Percentiles rank a stretch among this genome's conserved stretches.
Conservation (phyloP, 441 rosid species). For the Populus hybrid region DNA sequence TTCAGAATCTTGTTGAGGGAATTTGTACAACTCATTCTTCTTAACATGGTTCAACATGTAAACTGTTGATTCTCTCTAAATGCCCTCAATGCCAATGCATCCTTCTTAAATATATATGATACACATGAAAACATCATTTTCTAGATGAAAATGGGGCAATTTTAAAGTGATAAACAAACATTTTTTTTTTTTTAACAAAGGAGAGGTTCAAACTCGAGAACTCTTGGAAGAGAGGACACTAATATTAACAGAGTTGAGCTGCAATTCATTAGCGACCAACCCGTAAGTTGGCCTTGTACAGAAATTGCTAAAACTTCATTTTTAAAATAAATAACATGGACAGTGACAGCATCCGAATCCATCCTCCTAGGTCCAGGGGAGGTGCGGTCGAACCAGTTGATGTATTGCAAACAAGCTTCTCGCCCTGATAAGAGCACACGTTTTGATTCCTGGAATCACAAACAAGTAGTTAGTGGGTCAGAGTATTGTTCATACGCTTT, state of each 20-base stretch:
- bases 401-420: slow-evolving; percentile 38
- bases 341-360: slow-evolving; percentile 29
- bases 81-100: background rate
- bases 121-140: background rate
- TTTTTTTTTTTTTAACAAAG: too few species aligned
- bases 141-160: background rate
- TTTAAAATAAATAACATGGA: slow-evolving; percentile 23
- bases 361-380: slow-evolving; percentile 28
- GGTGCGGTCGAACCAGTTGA: slow-evolving; percentile 24
- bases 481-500: background rate
- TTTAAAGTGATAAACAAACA: background rate
- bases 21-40: background rate
- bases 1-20: background rate
- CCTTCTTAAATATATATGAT: background rate
- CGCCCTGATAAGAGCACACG: slow-evolving; percentile 46
- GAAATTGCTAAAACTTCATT: slow-evolving; percentile 19
- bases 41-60: background rate
- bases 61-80: background rate
- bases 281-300: background rate
- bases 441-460: slow-evolving; percentile 40
- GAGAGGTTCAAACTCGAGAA: background rate
- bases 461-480: background rate
- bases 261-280: background rate
- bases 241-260: background rate
- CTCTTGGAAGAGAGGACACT: background rate